These are phyloP conservation scores for Colletotrichum sp. DNA, from an alignment of 2,329 filamentous ascomycete genomes.

Conservation along the genomic window DNA sequence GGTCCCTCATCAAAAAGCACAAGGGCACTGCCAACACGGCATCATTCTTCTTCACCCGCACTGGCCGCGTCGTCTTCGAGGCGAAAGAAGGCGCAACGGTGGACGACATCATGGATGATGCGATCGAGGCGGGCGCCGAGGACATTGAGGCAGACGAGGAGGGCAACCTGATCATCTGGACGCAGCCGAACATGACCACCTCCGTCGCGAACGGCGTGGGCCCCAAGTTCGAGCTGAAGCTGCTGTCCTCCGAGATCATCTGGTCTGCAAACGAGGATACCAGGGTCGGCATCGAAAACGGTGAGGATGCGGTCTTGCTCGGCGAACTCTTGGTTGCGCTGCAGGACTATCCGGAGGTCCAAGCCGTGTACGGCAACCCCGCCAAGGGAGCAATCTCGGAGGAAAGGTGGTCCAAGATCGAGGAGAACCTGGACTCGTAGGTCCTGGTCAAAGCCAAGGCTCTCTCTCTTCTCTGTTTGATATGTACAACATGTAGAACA, in stretches of 20 bases:
- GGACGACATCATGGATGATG: conserved; percentile 79
- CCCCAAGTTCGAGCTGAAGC: conserved; percentile 65
- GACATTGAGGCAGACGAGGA: conserved; percentile 60
- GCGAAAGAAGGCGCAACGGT: conserved; percentile 54
- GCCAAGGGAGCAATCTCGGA: conserved; percentile 55
- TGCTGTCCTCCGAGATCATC: conserved; percentile 80
- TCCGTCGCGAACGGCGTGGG: conserved; percentile 17
- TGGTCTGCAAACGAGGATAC: conserved; percentile 87
- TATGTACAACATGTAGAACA: conserved; percentile 17
- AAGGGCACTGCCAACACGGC: conserved; percentile 71
- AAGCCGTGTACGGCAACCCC: conserved; percentile 79
- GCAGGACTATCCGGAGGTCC: conserved; percentile 74
- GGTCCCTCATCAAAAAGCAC: conserved; percentile 71
- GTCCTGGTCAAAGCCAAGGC: background rate
- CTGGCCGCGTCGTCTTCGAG: conserved; percentile 76
- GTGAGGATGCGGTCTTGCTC: conserved; percentile 61
- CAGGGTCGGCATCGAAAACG: conserved; percentile 65
- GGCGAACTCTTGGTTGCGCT: conserved; percentile 63
- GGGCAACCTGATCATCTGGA: conserved; percentile 22
- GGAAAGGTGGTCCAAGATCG: conserved; percentile 59
- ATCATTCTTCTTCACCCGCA: conserved; percentile 83
- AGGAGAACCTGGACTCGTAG: conserved; percentile 46
- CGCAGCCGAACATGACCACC: conserved; percentile 23
- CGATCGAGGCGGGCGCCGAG: conserved; percentile 83
- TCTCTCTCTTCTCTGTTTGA: background rate